Percentiles rank a stretch among this genome's conserved stretches.
phyloP scores from a whole-genome alignment of 371 early-diverging fungal genomes.

The Rhizopus delemar region DNA sequence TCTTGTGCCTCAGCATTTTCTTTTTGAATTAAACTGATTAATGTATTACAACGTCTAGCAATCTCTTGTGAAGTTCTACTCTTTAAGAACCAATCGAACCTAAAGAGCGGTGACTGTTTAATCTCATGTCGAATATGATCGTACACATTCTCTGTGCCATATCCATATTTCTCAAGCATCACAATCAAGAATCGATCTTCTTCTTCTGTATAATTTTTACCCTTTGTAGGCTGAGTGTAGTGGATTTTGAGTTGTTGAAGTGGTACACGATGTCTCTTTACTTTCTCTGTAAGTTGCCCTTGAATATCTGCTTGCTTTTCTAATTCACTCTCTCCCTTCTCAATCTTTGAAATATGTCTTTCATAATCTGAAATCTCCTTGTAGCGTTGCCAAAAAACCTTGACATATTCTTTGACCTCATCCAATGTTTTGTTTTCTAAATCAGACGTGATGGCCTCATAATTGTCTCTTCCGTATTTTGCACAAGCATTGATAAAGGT shows the following conservation, averaged over 20 bases:
- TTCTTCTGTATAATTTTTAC: slow-evolving; percentile 92
- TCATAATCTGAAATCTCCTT: slow-evolving; percentile 85
- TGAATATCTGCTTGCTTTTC: slow-evolving; percentile 81
- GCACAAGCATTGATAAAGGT: slow-evolving; percentile 90
- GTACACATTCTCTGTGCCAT: slow-evolving; percentile 89
- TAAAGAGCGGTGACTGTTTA: slow-evolving; percentile 80
- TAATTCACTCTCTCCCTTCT: slow-evolving; percentile 84
- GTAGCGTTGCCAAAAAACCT: slow-evolving; percentile 87
- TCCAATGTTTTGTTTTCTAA: slow-evolving; percentile 88
- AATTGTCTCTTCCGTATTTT: slow-evolving; percentile 80
- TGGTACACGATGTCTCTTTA: slow-evolving; percentile 74
- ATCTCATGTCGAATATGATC: slow-evolving; percentile 88
- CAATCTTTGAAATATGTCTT: slow-evolving; percentile 83
- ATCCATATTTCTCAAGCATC: slow-evolving; percentile 85
- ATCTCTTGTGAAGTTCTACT: slow-evolving; percentile 86
- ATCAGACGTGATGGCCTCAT: slow-evolving; percentile 77
- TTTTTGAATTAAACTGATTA: slow-evolving; percentile 67
- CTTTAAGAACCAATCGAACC: slow-evolving; percentile 97
- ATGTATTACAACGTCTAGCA: slow-evolving; percentile 76
- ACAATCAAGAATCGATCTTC: slow-evolving; percentile 96
- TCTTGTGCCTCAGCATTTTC: slow-evolving; percentile 59
- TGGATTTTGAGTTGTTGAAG: slow-evolving; percentile 85
- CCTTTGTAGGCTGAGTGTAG: slow-evolving; percentile 78
- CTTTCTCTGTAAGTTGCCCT: slow-evolving; percentile 72
- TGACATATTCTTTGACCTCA: slow-evolving; percentile 82